Conservation (phyloP, 139 green algal species). For the Trebouxia sp. region DNA sequence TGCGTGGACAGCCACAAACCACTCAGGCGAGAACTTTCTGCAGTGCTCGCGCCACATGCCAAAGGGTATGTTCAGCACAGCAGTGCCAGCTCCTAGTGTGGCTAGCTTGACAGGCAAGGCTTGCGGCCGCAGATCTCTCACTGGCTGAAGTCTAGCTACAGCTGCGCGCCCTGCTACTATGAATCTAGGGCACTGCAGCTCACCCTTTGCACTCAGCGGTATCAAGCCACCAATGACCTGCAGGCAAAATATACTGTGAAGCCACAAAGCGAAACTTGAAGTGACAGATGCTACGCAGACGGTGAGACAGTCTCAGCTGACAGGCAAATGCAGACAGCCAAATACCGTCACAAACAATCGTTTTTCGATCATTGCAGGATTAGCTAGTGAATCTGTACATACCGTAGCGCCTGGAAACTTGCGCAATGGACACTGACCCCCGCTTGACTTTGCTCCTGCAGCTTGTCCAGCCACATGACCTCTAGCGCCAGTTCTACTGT, state of each 20-base stretch:
- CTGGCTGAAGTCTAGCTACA: constrained; percentile 62
- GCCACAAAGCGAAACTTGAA: too few relatives aligned
- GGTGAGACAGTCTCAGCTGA: too few relatives aligned
- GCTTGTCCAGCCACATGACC: not conserved
- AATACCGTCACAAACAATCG: too few relatives aligned
- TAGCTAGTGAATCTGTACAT: not conserved
- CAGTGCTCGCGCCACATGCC: constrained; percentile 80
- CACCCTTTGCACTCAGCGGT: constrained; percentile 43
- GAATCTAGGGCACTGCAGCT: constrained; percentile 69
- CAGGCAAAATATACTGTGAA: too few relatives aligned
- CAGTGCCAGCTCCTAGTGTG: constrained; percentile 53
- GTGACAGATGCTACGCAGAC: too few relatives aligned
- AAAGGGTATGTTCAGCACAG: constrained; percentile 78
- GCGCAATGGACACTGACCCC: not conserved
- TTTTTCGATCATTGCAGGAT: not conserved
- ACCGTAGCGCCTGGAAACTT: not conserved
- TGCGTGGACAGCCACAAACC: constrained; percentile 88
- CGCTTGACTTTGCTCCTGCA: not conserved
- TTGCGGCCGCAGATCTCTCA: constrained; percentile 73
- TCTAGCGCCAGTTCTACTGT: not conserved
- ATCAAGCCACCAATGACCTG: constrained; percentile 52
- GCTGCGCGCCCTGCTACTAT: constrained; percentile 76
- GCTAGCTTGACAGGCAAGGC: constrained; percentile 34
- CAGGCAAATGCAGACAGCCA: too few relatives aligned
- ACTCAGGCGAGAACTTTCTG: constrained; percentile 82